Conservation (phyloP, 257 asterid species). For the Lycium ferocissimum region DNA sequence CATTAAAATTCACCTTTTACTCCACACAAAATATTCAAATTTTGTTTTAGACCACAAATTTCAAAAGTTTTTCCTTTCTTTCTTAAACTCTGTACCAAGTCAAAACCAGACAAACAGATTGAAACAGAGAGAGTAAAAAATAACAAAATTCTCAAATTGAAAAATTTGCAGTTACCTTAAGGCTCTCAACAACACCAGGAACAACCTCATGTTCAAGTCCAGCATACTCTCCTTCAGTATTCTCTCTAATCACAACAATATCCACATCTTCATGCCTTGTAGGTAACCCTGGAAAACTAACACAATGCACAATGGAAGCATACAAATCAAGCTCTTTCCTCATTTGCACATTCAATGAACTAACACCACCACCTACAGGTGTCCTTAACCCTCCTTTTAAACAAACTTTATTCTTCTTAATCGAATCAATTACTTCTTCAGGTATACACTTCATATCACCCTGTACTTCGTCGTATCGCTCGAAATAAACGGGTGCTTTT, state of each 20-base stretch:
- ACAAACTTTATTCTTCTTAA: constrained; percentile 76
- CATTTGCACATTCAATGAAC: constrained; percentile 42
- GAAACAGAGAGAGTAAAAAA: too few species aligned
- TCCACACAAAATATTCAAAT: too few species aligned
- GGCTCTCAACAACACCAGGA: constrained; percentile 99
- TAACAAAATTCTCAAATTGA: too few species aligned
- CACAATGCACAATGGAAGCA: constrained; percentile 50
- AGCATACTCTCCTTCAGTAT: constrained; percentile 95
- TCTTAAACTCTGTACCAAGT: too few species aligned
- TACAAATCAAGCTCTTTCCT: constrained; percentile 48
- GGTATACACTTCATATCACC: constrained; percentile 87
- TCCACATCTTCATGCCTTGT: constrained; percentile 85
- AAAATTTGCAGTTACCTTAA: constrained; percentile 91
- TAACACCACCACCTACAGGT: constrained; percentile 47
- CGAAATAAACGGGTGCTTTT: constrained; percentile 87
- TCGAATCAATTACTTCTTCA: constrained; percentile 65
- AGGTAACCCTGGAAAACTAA: constrained; percentile 78
- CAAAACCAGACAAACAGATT: too few species aligned
- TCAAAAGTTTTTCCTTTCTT: too few species aligned
- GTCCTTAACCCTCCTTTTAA: constrained; percentile 44
- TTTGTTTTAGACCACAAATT: too few species aligned
- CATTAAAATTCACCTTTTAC: too few species aligned
- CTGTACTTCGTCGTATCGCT: constrained; percentile 67
- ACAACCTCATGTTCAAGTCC: constrained; percentile 99
- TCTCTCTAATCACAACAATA: constrained; percentile 96